These are phyloP conservation scores for Paradendryphiella salina DNA, from an alignment of 2,329 filamentous ascomycete genomes.

Conservation along the genomic window DNA sequence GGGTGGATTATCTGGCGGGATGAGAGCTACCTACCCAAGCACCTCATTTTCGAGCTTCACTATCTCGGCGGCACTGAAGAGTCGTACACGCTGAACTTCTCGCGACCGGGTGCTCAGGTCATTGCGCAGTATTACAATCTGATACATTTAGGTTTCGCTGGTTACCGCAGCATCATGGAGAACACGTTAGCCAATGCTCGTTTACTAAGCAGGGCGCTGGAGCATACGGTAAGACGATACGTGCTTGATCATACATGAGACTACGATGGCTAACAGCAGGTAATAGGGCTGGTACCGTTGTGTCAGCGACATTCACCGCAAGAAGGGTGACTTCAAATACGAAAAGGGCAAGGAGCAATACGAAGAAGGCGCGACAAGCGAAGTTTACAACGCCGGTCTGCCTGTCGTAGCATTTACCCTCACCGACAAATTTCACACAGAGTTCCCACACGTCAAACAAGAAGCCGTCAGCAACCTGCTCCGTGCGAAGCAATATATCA, in stretches of 20 bases:
- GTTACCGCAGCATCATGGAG: conserved; percentile 65
- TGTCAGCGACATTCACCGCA: conserved; percentile 67
- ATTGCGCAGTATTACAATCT: conserved; percentile 76
- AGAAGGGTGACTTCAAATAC: conserved; percentile 53
- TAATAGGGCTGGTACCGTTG: conserved; percentile 59
- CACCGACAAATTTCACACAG: conserved; percentile 59
- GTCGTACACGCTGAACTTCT: conserved; percentile 73
- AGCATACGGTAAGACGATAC: conserved; percentile 53
- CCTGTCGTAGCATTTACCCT: conserved; percentile 71
- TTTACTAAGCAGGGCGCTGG: conserved; percentile 64
- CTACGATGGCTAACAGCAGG: neutral
- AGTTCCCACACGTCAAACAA: conserved; percentile 67
- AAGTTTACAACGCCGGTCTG: conserved; percentile 65
- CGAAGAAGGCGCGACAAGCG: conserved; percentile 55
- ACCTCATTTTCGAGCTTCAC: conserved; percentile 70
- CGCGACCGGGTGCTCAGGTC: conserved; percentile 68
- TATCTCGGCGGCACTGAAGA: conserved; percentile 74
- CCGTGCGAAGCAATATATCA: conserved; percentile 69
- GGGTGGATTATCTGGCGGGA: conserved; percentile 65
- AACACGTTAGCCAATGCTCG: conserved; percentile 68
- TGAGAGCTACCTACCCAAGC: conserved; percentile 65
- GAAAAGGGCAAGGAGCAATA: conserved; percentile 50
- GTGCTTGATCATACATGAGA: neutral
- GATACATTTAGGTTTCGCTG: conserved; percentile 68
- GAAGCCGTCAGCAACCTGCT: conserved; percentile 65